phyloP scores from a whole-genome alignment of 306 rosid genomes.

The Sicyos baderoa region DNA sequence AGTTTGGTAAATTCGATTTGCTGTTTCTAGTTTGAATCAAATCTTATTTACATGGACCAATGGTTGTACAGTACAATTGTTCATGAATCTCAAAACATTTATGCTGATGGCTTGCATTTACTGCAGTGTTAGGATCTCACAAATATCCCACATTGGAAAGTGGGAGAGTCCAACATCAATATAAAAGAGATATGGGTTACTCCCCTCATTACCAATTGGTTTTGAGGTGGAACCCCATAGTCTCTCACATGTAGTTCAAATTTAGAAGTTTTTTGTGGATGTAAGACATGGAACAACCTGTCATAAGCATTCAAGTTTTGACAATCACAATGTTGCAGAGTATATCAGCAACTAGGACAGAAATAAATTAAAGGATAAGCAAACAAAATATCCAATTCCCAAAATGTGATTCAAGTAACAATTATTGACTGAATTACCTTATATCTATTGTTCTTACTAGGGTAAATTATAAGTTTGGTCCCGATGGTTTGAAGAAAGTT shows the following conservation, averaged over 20 bases:
- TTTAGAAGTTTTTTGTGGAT: conserved; percentile 9
- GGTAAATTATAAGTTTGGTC: no score
- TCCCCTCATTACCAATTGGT: no score
- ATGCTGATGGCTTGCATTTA: conserved; percentile 10
- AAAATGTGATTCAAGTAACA: conserved; percentile 18
- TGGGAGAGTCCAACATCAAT: no score
- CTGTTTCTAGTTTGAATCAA: background rate
- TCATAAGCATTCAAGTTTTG: conserved; percentile 21
- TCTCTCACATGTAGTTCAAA: conserved; percentile 10
- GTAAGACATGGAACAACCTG: conserved; percentile 16
- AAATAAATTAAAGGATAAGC: conserved; percentile 19
- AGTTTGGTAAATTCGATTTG: background rate
- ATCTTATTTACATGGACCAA: background rate
- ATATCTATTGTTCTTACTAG: background rate
- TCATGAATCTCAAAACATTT: conserved; percentile 9
- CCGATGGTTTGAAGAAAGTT: no score
- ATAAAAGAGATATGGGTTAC: no score
- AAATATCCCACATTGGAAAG: no score
- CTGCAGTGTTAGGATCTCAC: no score
- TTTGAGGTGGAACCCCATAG: no score
- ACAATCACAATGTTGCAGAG: conserved; percentile 22
- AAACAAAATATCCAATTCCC: conserved; percentile 14
- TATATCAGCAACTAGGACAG: conserved; percentile 21
- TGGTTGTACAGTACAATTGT: conserved; percentile 6
- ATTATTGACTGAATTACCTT: background rate